Evolutionary conservation across 1,284 basidiomycete species (phyloP).

Genomic region (Phenoliferia sp.): DNA sequence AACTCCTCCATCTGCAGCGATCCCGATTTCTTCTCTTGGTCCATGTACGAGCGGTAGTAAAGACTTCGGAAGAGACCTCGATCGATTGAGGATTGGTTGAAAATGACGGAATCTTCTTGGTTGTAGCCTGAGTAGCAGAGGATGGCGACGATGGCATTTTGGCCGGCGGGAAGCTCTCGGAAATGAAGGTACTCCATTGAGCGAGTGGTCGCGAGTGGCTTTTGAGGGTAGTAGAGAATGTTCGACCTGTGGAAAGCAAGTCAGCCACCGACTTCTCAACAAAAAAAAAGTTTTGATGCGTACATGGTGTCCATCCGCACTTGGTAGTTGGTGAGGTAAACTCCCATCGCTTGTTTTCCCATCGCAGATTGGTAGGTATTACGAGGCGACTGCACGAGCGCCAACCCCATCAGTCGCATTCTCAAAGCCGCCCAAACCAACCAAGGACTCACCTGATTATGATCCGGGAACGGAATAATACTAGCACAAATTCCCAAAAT

Average conservation of each 20-base stretch:
- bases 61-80: conserved; percentile 97
- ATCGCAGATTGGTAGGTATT: conserved; percentile 99
- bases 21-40: conserved; percentile 95
- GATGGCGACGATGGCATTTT: conserved; percentile 95
- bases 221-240: conserved; percentile 97
- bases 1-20: conserved; percentile 90
- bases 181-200: conserved; percentile 99
- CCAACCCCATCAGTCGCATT: neutral
- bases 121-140: conserved; percentile 99
- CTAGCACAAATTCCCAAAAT: conserved; percentile 96
- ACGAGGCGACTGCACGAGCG: conserved; percentile 74
- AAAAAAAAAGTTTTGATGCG: neutral
- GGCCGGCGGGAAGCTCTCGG: conserved; percentile 93
- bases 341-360: conserved; percentile 99
- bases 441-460: conserved; percentile 75
- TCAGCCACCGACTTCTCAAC: neutral
- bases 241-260: conserved; percentile 53
- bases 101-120: conserved; percentile 99
- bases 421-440: neutral
- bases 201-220: conserved; percentile 93
- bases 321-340: conserved; percentile 95
- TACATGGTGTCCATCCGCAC: conserved; percentile 94
- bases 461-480: conserved; percentile 99
- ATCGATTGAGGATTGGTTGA: conserved; percentile 99
- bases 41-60: conserved; percentile 92